Conservation (phyloP, 2,329 filamentous ascomycete species). For the Aspergillus pseudoviridinutans region DNA sequence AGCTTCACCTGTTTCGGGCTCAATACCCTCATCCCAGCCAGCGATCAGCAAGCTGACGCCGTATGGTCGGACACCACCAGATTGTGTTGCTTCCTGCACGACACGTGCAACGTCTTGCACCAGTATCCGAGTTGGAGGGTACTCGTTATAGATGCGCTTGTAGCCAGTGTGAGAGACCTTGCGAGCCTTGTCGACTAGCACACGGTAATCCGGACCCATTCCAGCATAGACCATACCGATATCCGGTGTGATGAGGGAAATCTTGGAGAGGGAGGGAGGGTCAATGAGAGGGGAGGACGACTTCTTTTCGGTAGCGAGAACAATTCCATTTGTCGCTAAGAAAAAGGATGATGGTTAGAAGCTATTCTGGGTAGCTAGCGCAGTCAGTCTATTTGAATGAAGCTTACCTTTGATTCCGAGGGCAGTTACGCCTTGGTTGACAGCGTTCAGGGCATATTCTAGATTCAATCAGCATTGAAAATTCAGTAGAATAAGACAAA, state of each 20-base stretch:
- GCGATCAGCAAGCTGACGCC: slow-evolving; percentile 93
- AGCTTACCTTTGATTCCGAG: slow-evolving; percentile 89
- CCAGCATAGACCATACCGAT: slow-evolving; percentile 99
- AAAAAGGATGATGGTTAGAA: slow-evolving; percentile 10
- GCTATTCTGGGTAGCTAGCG: slow-evolving; percentile 6
- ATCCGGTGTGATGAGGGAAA: slow-evolving; percentile 96
- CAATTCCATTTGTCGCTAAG: slow-evolving; percentile 93
- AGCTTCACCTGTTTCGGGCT: slow-evolving; percentile 72
- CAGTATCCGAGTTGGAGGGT: slow-evolving; percentile 98
- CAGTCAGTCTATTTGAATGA: not conserved
- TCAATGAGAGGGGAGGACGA: slow-evolving; percentile 97
- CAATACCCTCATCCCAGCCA: slow-evolving; percentile 94
- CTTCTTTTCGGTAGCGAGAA: slow-evolving; percentile 99
- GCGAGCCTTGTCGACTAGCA: slow-evolving; percentile 94
- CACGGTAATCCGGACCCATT: slow-evolving; percentile 98
- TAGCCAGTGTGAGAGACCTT: slow-evolving; percentile 98
- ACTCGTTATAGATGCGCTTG: slow-evolving; percentile 99
- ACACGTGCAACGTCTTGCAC: slow-evolving; percentile 96
- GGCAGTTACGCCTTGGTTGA: slow-evolving; percentile 98
- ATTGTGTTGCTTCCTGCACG: slow-evolving; percentile 98
- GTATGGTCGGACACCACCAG: slow-evolving; percentile 93
- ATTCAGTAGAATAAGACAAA: not conserved
- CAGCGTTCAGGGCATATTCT: slow-evolving; percentile 99
- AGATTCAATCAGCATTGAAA: slow-evolving; percentile 16
- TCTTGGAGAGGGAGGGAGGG: slow-evolving; percentile 89